Percentiles rank a stretch among this genome's conserved stretches.
Evolutionary conservation across 106 monocot species (phyloP).

Genomic region (Dendrobium catenatum): DNA sequence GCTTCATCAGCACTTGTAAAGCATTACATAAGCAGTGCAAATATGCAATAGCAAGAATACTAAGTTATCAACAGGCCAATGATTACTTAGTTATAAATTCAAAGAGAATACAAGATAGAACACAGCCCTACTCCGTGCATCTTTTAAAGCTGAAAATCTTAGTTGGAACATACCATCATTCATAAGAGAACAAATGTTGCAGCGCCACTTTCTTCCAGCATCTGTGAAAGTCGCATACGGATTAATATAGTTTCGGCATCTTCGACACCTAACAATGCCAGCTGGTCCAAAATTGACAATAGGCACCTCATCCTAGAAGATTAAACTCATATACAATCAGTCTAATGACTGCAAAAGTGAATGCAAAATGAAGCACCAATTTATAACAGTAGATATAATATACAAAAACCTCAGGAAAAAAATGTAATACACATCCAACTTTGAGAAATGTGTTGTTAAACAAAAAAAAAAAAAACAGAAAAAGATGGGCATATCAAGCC

Average conservation of each 20-base stretch:
- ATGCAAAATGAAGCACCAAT: neutral
- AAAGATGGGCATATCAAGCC: neutral
- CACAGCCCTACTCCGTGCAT: neutral
- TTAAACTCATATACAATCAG: neutral
- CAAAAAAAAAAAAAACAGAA: neutral
- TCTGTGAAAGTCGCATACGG: constrained; percentile 92
- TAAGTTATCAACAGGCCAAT: neutral
- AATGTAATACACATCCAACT: neutral
- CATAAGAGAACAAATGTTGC: constrained; percentile 87
- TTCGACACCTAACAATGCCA: constrained; percentile 83
- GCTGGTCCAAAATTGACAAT: constrained; percentile 88
- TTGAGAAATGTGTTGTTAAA: neutral
- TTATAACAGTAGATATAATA: neutral
- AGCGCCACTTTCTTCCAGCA: constrained; percentile 95
- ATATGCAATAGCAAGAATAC: neutral
- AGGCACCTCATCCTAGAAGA: constrained; percentile 82
- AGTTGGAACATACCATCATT: constrained; percentile 72
- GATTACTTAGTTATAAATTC: neutral
- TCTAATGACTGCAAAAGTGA: neutral
- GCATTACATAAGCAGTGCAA: neutral
- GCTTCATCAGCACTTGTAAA: neutral
- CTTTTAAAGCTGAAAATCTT: neutral
- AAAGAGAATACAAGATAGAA: neutral
- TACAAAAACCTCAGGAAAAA: neutral
- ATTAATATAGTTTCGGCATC: constrained; percentile 91